phyloP scores from a whole-genome alignment of 306 rosid species.

The Vigna unguiculata region DNA sequence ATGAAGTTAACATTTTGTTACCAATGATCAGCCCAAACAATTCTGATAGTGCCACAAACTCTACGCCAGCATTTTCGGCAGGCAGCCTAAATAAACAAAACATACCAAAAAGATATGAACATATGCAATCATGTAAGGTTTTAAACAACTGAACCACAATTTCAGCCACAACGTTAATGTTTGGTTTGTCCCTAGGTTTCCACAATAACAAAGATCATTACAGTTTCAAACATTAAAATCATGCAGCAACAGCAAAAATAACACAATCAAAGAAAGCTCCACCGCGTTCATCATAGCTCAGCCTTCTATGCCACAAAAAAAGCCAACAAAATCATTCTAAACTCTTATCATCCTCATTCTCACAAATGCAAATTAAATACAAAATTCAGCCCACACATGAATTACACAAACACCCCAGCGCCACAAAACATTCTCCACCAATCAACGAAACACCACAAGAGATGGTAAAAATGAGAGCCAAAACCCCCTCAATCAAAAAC shows the following conservation, averaged over 20 bases:
- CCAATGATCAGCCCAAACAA: not conserved
- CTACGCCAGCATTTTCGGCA: not conserved
- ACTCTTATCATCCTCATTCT: not conserved
- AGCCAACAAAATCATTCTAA: not conserved
- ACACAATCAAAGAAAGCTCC: not conserved
- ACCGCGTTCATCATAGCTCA: not conserved
- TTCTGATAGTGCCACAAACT: not conserved
- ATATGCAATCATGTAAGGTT: not conserved
- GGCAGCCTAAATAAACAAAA: not conserved
- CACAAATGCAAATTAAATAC: not conserved
- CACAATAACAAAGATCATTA: not conserved
- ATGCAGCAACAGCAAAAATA: not conserved
- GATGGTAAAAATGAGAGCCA: not conserved
- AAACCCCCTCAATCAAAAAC: conserved; percentile 37
- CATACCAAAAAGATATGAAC: not conserved
- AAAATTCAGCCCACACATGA: conserved; percentile 6
- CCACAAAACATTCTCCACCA: not conserved
- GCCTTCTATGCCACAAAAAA: not conserved
- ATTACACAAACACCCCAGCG: not conserved
- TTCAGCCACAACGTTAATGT: not conserved
- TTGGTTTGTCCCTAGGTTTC: not conserved
- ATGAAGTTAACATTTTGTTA: not conserved
- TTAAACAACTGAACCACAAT: not conserved
- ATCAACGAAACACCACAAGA: conserved; percentile 15
- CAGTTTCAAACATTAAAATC: not conserved